Base-by-base conservation (phyloP, 1,139 yeast genomes). In the Geotrichum cucujoidarum region DNA sequence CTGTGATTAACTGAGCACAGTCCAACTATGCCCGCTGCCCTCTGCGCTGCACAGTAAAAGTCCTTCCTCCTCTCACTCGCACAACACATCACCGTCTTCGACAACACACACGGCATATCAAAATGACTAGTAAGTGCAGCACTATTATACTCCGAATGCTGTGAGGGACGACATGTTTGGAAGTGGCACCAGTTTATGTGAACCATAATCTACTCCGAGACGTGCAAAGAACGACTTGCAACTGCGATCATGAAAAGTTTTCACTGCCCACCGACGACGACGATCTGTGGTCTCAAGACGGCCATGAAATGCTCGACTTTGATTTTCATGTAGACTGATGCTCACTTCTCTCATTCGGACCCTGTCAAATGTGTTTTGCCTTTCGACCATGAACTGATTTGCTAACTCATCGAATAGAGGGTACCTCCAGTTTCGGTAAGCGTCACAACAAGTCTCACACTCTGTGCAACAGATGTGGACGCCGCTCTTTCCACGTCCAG, bases 381-480 rank as follows among this genome's bases (percentile, higher is more conserved):
- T n/a, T n/a, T n/a, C n/a, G n/a, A n/a, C n/a, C n/a, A n/a, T n/a
- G n/a, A n/a, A n/a, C n/a, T n/a, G n/a, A n/a, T n/a, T n/a, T n/a
- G n/a, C n/a, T n/a, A n/a, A n/a, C 2, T 5, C 8, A n/a, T 39
- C 24, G 11, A 8, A 47, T 71, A 88, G 95, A 92, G 90, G 98
- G 98, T 88, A 92, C 98, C 77, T 95, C 97, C 81, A 88, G 97
- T 75, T 84, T 88, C 83, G 97, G 98, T 84, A 92, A 90, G 81
- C 89, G 95, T 78, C 97, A 92, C 90, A 90, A 87, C 94, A 94
- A 94, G 82, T 84, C 97, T 74, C 99, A 92, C 89, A 86, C 95
- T 73, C 81, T 90, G 77, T 94, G 99, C 83, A 88, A 84, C 83
- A 89, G 97, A 85, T 92, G 99, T 81, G 97, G 97, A 69, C 78